Conservation (phyloP, 1,284 basidiomycete genomes). For the Porogramme epimiltina region DNA sequence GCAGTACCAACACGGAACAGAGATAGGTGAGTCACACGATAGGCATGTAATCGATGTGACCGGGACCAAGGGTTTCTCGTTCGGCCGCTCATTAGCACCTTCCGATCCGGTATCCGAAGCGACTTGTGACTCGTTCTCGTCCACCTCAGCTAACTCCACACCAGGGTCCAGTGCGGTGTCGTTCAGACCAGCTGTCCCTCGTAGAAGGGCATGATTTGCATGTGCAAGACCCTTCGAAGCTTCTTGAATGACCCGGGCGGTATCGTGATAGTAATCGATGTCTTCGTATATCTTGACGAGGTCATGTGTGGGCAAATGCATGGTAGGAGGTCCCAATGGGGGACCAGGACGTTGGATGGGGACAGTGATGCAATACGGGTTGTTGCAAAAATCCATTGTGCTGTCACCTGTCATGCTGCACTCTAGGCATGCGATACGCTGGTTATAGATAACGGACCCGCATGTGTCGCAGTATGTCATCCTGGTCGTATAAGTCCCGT, state of each 20-base stretch:
- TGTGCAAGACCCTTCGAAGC: conserved; percentile 20
- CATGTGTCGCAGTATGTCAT: conserved; percentile 22
- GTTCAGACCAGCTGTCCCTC: not conserved
- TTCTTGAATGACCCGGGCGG: conserved; percentile 15
- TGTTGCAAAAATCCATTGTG: conserved; percentile 28
- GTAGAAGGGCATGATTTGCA: conserved; percentile 19
- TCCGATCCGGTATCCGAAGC: no score
- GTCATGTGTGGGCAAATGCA: conserved; percentile 31
- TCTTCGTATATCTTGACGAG: conserved; percentile 30
- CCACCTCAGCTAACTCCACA: no score
- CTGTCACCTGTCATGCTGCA: conserved; percentile 20
- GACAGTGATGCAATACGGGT: conserved; percentile 11
- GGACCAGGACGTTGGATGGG: not conserved
- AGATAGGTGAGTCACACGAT: conserved; percentile 11
- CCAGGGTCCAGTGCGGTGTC: no score
- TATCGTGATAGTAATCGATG: conserved; percentile 26
- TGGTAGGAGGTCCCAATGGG: conserved; percentile 23
- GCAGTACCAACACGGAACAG: conserved; percentile 31
- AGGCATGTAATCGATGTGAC: conserved; percentile 8
- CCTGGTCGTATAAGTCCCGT: not conserved
- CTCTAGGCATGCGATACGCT: conserved; percentile 26
- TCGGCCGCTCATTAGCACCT: not conserved
- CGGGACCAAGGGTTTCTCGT: conserved; percentile 3
- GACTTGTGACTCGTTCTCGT: no score
- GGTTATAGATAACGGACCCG: conserved; percentile 17